These are phyloP conservation scores for Berberis vulgaris DNA, from an alignment of 164 flowering plant species.

Conservation along the genomic window DNA sequence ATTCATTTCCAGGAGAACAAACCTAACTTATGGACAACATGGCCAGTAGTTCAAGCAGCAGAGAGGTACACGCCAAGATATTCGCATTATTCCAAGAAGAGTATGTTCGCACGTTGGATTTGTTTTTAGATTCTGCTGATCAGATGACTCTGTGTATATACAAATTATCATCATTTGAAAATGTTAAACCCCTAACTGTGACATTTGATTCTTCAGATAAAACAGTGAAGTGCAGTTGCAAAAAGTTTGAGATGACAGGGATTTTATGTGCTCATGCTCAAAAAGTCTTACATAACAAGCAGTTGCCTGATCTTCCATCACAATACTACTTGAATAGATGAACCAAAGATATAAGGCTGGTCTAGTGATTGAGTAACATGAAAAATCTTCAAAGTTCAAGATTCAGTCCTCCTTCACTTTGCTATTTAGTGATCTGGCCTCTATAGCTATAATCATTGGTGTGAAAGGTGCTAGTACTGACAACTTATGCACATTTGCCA, in stretches of 20 bases:
- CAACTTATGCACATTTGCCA: not conserved
- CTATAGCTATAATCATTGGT: slow-evolving; percentile 2
- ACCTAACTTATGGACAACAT: slow-evolving; percentile 1
- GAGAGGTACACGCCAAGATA: not conserved
- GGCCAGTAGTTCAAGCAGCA: slow-evolving; percentile 2
- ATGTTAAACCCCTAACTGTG: not conserved
- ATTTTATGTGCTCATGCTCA: slow-evolving; percentile 3
- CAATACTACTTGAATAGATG: slow-evolving; percentile 4
- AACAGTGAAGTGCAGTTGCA: slow-evolving; percentile 5
- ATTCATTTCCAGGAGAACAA: not conserved
- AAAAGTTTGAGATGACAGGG: slow-evolving; percentile 5
- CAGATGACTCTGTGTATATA: not conserved
- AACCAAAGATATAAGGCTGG: not conserved
- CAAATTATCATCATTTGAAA: not conserved
- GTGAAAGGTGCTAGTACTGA: slow-evolving; percentile 4
- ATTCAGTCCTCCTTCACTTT: not conserved
- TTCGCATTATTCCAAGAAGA: not conserved
- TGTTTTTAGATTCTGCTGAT: not conserved
- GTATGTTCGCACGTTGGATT: not conserved
- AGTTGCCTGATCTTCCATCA: slow-evolving; percentile 3
- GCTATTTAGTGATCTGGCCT: not conserved
- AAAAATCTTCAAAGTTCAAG: not conserved
- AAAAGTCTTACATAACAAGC: slow-evolving; percentile 4
- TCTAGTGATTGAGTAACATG: not conserved
- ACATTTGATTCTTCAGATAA: not conserved